A percentile compares a stretch with the other conserved stretches of the same genome.
These are phyloP conservation scores for Hemileccinum impolitum DNA, from an alignment of 768 basidiomycete species.

Conservation along the genomic window DNA sequence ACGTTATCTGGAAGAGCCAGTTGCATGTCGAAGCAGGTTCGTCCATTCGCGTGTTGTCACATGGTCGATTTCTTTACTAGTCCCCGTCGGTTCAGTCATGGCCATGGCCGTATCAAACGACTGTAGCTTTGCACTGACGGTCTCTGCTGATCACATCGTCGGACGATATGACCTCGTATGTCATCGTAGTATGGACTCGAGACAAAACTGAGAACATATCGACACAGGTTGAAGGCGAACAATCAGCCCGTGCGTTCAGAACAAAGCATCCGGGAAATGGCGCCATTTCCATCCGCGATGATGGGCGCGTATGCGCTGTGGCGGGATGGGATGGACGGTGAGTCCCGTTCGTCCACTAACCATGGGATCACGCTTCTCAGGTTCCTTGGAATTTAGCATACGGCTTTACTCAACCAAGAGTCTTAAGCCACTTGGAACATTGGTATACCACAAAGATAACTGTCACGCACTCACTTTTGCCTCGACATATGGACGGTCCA, in stretches of 20 bases:
- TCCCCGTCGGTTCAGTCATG: constrained; percentile 58
- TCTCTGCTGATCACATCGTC: constrained; percentile 82
- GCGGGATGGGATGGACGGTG: constrained; percentile 96
- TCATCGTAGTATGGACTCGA: background rate
- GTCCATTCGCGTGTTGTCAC: constrained; percentile 15
- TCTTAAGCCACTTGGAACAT: constrained; percentile 79
- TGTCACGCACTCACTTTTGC: constrained; percentile 80
- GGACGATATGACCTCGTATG: constrained; percentile 60
- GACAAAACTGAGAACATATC: background rate
- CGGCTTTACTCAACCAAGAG: constrained; percentile 79
- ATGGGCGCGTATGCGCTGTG: constrained; percentile 78
- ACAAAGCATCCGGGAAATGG: constrained; percentile 82
- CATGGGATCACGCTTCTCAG: background rate
- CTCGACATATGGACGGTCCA: constrained; percentile 13
- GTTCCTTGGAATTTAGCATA: constrained; percentile 44
- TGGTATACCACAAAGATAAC: constrained; percentile 75
- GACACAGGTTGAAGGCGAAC: constrained; percentile 18
- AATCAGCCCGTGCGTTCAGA: constrained; percentile 37
- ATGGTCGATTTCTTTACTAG: background rate
- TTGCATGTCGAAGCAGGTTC: constrained; percentile 71
- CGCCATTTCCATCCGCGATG: constrained; percentile 68
- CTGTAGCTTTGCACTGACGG: constrained; percentile 62
- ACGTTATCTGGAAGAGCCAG: constrained; percentile 60
- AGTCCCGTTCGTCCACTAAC: constrained; percentile 26
- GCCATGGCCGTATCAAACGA: constrained; percentile 69